These are phyloP conservation scores for Fusarium mundagurra DNA, from an alignment of 2,329 filamentous ascomycete genomes.

Conservation along the genomic window DNA sequence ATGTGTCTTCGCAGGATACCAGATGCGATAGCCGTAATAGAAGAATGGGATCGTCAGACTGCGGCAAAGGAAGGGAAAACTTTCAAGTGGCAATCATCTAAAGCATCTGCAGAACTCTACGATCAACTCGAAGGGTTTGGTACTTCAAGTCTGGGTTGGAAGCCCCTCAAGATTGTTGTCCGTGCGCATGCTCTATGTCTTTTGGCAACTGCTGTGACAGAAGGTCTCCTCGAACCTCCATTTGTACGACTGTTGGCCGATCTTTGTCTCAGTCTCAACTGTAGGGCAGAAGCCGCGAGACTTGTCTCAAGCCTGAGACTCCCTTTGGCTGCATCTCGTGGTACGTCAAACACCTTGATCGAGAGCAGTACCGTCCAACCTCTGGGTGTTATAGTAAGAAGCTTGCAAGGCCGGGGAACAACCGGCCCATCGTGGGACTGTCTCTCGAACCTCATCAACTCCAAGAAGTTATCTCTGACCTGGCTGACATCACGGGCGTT, in stretches of 20 bases:
- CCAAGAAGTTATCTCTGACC: slow-evolving; percentile 29
- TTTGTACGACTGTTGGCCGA: slow-evolving; percentile 44
- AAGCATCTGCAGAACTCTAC: slow-evolving; percentile 47
- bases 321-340: slow-evolving; percentile 28
- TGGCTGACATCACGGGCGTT: slow-evolving; percentile 43
- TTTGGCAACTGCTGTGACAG: slow-evolving; percentile 43
- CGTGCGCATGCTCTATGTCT: slow-evolving; percentile 46
- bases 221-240: slow-evolving; percentile 45
- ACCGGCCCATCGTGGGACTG: slow-evolving; percentile 36
- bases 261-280: slow-evolving; percentile 43
- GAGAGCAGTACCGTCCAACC: slow-evolving; percentile 36
- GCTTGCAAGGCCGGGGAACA: slow-evolving; percentile 3
- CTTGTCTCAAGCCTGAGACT: slow-evolving; percentile 35
- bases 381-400: slow-evolving; percentile 32
- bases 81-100: slow-evolving; percentile 42
- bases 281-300: slow-evolving; percentile 43
- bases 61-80: slow-evolving; percentile 35
- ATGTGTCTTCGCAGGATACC: slow-evolving; percentile 50
- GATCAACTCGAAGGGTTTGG: slow-evolving; percentile 49
- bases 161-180: slow-evolving; percentile 47
- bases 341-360: slow-evolving; percentile 15
- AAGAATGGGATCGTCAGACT: slow-evolving; percentile 45
- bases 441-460: slow-evolving; percentile 34
- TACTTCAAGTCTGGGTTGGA: slow-evolving; percentile 44
- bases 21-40: slow-evolving; percentile 45